These are phyloP conservation scores for Dentipellis fragilis DNA, from an alignment of 768 basidiomycete genomes.

Conservation along the genomic window DNA sequence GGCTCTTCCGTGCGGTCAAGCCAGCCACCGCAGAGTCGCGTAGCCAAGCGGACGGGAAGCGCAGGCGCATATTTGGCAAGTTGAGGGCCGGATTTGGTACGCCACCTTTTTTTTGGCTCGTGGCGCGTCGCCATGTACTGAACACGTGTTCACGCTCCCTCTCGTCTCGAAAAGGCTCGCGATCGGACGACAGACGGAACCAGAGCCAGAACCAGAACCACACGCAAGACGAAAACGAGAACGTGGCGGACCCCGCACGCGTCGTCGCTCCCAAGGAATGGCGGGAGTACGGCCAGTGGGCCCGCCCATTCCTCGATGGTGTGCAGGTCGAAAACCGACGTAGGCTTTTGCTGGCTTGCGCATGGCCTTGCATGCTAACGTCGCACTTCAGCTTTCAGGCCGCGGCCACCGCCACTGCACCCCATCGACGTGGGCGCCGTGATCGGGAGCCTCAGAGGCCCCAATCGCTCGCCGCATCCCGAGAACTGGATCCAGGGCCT, in stretches of 20 bases:
- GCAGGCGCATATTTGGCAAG: no score
- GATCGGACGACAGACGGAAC: background rate
- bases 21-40: no score
- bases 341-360: conserved; percentile 8
- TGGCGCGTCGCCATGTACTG: no score
- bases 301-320: conserved; percentile 31
- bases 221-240: no score
- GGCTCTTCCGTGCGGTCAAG: no score
- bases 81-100: no score
- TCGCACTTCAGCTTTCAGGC: background rate
- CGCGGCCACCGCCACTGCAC: conserved; percentile 5
- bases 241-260: no score
- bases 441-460: conserved; percentile 22
- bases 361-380: conserved; percentile 5
- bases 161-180: no score
- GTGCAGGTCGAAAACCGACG: conserved; percentile 35
- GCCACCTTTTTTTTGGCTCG: no score
- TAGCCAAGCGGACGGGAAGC: no score
- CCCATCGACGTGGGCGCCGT: conserved; percentile 23
- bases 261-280: conserved; percentile 29
- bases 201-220: no score
- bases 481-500: conserved; percentile 34
- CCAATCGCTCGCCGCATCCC: conserved; percentile 21
- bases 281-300: conserved; percentile 47
- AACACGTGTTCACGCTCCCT: no score